Conservation (phyloP, 2,329 filamentous ascomycete genomes). For the Xylariomycetidae sp. region DNA sequence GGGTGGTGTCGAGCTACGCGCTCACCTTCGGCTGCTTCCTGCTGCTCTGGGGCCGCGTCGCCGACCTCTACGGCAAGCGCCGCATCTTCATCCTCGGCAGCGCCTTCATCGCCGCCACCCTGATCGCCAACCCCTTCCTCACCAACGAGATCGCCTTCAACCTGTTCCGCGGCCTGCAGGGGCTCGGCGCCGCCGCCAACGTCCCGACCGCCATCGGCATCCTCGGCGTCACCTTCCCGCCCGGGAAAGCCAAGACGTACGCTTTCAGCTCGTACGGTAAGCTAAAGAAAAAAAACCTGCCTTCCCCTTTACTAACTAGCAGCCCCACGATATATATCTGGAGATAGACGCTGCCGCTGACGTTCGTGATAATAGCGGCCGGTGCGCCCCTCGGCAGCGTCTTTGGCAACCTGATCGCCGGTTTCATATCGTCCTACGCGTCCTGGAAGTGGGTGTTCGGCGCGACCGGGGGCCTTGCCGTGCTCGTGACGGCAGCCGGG, state of each 20-base stretch:
- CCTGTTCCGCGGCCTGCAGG: slow-evolving; percentile 61
- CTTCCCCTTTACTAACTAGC: too few species aligned
- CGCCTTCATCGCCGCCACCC: slow-evolving; percentile 56
- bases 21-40: slow-evolving; percentile 65
- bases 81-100: slow-evolving; percentile 61
- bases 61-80: slow-evolving; percentile 63
- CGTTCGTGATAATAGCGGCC: too few species aligned
- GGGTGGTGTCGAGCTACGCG: slow-evolving; percentile 63
- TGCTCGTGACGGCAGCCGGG: slow-evolving; percentile 50
- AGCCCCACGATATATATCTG: too few species aligned
- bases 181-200: slow-evolving; percentile 63
- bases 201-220: slow-evolving; percentile 69
- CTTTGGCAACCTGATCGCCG: slow-evolving; percentile 60
- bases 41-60: slow-evolving; percentile 62
- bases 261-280: slow-evolving; percentile 60
- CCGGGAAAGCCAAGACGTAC: slow-evolving; percentile 65
- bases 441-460: slow-evolving; percentile 67
- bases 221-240: slow-evolving; percentile 61
- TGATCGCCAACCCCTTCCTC: slow-evolving; percentile 58
- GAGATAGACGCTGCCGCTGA: too few species aligned
- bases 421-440: slow-evolving; percentile 58
- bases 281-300: too few species aligned
- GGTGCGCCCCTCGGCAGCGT: slow-evolving; percentile 61
- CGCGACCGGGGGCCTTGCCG: slow-evolving; percentile 56
- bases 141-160: slow-evolving; percentile 65